A percentile compares a stretch with the other conserved stretches of the same genome.
Conservation (phyloP, 352 stramenopile genomes). For the Globisporangium camurandrum region DNA sequence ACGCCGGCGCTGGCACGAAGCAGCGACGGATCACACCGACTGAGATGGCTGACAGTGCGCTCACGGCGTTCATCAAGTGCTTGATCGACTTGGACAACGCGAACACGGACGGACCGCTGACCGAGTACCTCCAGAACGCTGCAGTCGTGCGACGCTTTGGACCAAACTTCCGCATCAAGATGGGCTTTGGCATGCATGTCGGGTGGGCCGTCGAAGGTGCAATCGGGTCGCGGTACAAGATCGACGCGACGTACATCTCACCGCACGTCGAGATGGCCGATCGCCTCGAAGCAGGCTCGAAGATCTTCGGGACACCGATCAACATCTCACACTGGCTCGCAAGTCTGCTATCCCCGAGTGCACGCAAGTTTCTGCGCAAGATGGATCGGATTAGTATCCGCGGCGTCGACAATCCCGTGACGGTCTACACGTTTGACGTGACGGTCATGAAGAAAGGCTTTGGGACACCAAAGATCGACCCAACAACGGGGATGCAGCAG, state of each 20-base stretch:
- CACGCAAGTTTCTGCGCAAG: constrained; percentile 71
- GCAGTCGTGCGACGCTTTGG: constrained; percentile 84
- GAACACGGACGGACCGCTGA: constrained; percentile 66
- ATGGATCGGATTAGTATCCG: constrained; percentile 84
- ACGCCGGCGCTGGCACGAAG: constrained; percentile 53
- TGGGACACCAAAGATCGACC: constrained; percentile 59
- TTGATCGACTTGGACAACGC: constrained; percentile 85
- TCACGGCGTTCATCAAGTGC: constrained; percentile 94
- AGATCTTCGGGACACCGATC: constrained; percentile 85
- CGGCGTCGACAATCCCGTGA: constrained; percentile 72
- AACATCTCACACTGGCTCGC: constrained; percentile 84
- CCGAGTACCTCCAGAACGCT: constrained; percentile 56
- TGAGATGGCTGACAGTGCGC: constrained; percentile 89
- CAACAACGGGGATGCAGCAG: constrained; percentile 44
- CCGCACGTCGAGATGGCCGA: constrained; percentile 93
- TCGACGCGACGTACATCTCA: constrained; percentile 97
- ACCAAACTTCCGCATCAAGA: constrained; percentile 74
- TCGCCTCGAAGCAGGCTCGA: constrained; percentile 91
- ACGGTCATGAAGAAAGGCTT: constrained; percentile 75
- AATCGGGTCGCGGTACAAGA: constrained; percentile 93
- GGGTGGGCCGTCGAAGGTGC: constrained; percentile 95
- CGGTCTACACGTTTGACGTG: constrained; percentile 85
- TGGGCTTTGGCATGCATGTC: constrained; percentile 96
- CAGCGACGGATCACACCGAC: constrained; percentile 73
- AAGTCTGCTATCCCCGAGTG: constrained; percentile 50